A percentile compares a stretch with the other conserved stretches of the same genome.
phyloP scores from a whole-genome alignment of 768 basidiomycete genomes.

The Ramaria sp. region DNA sequence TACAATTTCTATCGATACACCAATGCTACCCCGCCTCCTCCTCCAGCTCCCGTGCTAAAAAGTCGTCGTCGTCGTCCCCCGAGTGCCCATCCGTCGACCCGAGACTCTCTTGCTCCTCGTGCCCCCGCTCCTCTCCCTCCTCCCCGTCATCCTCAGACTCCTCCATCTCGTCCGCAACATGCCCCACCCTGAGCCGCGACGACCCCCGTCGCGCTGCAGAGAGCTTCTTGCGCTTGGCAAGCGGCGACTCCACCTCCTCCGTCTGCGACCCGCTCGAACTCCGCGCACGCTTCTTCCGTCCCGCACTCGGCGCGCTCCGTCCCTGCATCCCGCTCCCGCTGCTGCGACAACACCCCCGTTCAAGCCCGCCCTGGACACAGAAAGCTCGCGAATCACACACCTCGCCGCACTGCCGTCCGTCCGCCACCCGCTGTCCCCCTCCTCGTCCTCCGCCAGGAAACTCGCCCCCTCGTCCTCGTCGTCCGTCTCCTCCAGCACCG shows the following conservation, averaged over 20 bases:
- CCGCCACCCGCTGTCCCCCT: slow-evolving; percentile 14
- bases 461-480: slow-evolving; percentile 41
- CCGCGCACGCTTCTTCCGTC: slow-evolving; percentile 58
- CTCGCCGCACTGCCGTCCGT: slow-evolving; percentile 18
- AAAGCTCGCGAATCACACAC: too few species aligned
- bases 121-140: background rate
- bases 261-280: slow-evolving; percentile 61
- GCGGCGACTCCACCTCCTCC: slow-evolving; percentile 46
- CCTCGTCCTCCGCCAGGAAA: slow-evolving; percentile 22
- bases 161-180: background rate
- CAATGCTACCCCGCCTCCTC: background rate
- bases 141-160: background rate
- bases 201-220: slow-evolving; percentile 51
- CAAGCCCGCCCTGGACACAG: too few species aligned
- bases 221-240: slow-evolving; percentile 74
- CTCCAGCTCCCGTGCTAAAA: slow-evolving; percentile 5
- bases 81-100: background rate
- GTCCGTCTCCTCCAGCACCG: slow-evolving; percentile 22
- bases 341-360: background rate
- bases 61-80: slow-evolving; percentile 3
- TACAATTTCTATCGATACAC: too few species aligned
- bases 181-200: slow-evolving; percentile 24
- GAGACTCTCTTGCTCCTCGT: background rate
- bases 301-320: slow-evolving; percentile 24
- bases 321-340: too few species aligned